These are phyloP conservation scores for Coemansia sp. DNA, from an alignment of 192 early-diverging fungal genomes.

Conservation along the genomic window DNA sequence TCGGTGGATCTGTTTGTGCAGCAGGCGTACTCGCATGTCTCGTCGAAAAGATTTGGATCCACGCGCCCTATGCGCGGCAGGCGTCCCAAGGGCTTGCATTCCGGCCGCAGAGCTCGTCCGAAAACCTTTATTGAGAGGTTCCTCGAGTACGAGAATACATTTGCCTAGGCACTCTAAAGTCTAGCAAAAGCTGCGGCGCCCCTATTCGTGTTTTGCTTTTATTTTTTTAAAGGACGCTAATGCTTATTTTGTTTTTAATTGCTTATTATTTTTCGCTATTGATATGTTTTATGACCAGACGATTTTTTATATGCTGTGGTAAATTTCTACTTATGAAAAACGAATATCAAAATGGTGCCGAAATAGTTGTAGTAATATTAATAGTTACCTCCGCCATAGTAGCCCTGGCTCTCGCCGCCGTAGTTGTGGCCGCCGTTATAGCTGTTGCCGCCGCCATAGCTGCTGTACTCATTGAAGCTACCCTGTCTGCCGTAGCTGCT, in stretches of 20 bases:
- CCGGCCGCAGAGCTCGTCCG: not conserved
- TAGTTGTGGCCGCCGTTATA: constrained; percentile 4
- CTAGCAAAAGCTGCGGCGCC: no score
- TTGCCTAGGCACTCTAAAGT: not conserved
- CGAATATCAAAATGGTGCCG: not conserved
- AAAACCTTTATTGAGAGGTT: constrained; percentile 33
- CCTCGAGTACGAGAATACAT: constrained; percentile 27
- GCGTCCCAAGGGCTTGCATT: not conserved
- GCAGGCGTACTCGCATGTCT: constrained; percentile 3
- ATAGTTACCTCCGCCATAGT: no score
- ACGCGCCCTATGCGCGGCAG: not conserved
- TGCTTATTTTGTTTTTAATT: no score
- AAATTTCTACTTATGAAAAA: not conserved
- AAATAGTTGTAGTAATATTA: not conserved
- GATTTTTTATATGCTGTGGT: no score
- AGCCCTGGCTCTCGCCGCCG: constrained; percentile 5
- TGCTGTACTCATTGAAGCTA: not conserved
- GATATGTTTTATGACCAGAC: no score
- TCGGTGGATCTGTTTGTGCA: constrained; percentile 18
- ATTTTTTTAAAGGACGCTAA: no score
- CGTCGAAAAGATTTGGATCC: constrained; percentile 3
- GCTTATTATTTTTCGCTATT: no score
- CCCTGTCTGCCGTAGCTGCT: constrained; percentile 4
- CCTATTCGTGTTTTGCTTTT: no score
- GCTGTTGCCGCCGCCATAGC: constrained; percentile 5